Conservation (phyloP, 306 rosid species). For the Prunus fruticosa region DNA sequence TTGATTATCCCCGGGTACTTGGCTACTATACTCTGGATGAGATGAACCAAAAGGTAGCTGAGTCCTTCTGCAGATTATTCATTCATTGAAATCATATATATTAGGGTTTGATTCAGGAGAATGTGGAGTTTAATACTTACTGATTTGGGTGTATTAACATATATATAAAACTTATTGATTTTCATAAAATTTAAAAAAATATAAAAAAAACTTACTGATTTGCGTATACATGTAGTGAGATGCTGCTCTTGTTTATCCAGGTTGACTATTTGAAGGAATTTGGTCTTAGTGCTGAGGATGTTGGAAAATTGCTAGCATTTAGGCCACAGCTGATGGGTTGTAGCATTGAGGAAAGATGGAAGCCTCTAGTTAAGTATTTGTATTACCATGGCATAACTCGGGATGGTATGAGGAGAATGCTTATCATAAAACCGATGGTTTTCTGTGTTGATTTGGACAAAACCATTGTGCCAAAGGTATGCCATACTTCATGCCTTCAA, state of each 20-base stretch:
- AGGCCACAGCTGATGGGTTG: conserved; percentile 87
- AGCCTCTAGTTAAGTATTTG: conserved; percentile 82
- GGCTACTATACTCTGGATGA: conserved; percentile 63
- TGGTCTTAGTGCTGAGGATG: conserved; percentile 66
- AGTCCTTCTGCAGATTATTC: background rate
- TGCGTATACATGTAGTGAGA: conserved; percentile 18
- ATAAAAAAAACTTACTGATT: conserved; percentile 1
- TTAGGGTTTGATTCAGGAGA: conserved; percentile 10
- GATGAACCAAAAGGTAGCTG: conserved; percentile 78
- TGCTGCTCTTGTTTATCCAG: conserved; percentile 41
- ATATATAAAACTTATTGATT: too few species aligned
- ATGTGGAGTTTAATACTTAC: conserved; percentile 7
- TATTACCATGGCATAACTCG: conserved; percentile 75
- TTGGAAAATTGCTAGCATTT: conserved; percentile 79
- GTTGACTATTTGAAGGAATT: conserved; percentile 84
- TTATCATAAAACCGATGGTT: conserved; percentile 73
- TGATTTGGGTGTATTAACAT: background rate
- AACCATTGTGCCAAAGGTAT: conserved; percentile 85
- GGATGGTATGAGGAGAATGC: conserved; percentile 94
- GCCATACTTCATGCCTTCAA: conserved; percentile 19
- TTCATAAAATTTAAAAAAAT: background rate
- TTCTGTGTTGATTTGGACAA: conserved; percentile 73
- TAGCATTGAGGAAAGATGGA: conserved; percentile 88
- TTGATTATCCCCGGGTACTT: conserved; percentile 75
- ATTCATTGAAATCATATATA: background rate